Evolutionary conservation across 2,329 filamentous ascomycete species (phyloP).

Genomic region (Colletotrichum sp.): DNA sequence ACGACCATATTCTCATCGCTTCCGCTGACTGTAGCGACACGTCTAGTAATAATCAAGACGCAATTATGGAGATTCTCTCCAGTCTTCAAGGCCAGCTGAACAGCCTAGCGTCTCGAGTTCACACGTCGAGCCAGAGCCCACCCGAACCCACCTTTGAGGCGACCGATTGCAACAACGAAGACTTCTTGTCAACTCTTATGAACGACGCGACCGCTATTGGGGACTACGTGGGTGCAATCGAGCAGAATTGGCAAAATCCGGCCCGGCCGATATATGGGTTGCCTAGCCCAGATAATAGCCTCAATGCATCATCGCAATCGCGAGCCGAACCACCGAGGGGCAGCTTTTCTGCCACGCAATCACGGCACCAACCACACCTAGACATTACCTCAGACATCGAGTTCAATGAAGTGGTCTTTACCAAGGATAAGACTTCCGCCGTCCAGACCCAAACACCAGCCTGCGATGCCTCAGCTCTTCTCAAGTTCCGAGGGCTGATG

Average conservation of each 20-base stretch:
- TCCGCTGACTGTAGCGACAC: not conserved
- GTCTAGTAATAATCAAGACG: not conserved
- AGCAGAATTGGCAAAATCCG: not conserved
- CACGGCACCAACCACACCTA: not conserved
- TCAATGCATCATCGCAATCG: constrained; percentile 22
- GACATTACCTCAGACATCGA: not conserved
- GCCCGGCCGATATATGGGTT: constrained; percentile 26
- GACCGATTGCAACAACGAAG: not conserved
- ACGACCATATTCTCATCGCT: not conserved
- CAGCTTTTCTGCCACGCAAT: not conserved
- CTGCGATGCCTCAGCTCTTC: not conserved
- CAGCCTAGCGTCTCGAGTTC: not conserved
- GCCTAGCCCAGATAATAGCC: constrained; percentile 29
- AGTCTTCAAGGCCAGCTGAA: constrained; percentile 7
- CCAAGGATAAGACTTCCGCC: not conserved
- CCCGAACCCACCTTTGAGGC: not conserved
- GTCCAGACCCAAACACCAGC: not conserved
- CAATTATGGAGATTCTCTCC: not conserved
- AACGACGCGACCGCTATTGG: not conserved
- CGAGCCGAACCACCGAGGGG: constrained; percentile 22
- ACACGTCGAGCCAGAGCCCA: not conserved
- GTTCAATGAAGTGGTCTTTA: not conserved
- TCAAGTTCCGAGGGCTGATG: not conserved
- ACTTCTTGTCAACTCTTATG: not conserved
- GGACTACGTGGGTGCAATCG: not conserved